Base-by-base conservation (phyloP, 1,284 basidiomycete species). In the Coniferiporia weirii region DNA sequence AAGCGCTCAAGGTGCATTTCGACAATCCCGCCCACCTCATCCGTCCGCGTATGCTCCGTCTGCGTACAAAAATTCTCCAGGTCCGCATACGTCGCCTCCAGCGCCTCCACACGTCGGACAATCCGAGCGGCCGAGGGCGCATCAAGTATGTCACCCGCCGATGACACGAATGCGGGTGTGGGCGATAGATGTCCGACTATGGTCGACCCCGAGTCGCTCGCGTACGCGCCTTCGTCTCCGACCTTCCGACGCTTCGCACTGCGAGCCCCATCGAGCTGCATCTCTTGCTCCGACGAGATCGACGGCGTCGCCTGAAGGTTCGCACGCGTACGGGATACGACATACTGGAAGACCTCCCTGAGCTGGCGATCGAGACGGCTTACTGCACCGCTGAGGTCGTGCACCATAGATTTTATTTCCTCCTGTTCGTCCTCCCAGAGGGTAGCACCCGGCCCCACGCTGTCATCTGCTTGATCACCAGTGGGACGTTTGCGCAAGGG, bases 61-160 rank as follows among this genome's bases (percentile, higher is more conserved):
- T 75, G 73, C 2, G 64, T 63, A 45, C 81, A 63, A 54, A 78
- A 73, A 62, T 82, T 80, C 61, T 79, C 69, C 35, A 84, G 64
- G 3, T 75, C 71, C 10, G 60, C 32, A 20, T 80, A 63, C 1
- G 68, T 70, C n/a, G 63, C 66, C 19, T 79, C 75, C 9, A 85
- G 67, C 1, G 63, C 63, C 12, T 59, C 46, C 35, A 83, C 62
- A n/a, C 70, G 70, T 12, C 77, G 75, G n/a, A 64, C 67, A 12
- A 84, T 64, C 3, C 62, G 61, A 40, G 74, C 74, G 20, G 77
- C 75, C 47, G 15, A 63, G 56, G 2, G 61, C 44, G 20, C 63
- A 63, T 36, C 58, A 52, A 51, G 44, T 27, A n/a, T 9, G 46
- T 22, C 50, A 12, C 9, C 13, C 59, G 22, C 34, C 6, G 46